These are phyloP conservation scores for Fusarium protoensiforme DNA, from an alignment of 2,329 filamentous ascomycete species.

Conservation along the genomic window DNA sequence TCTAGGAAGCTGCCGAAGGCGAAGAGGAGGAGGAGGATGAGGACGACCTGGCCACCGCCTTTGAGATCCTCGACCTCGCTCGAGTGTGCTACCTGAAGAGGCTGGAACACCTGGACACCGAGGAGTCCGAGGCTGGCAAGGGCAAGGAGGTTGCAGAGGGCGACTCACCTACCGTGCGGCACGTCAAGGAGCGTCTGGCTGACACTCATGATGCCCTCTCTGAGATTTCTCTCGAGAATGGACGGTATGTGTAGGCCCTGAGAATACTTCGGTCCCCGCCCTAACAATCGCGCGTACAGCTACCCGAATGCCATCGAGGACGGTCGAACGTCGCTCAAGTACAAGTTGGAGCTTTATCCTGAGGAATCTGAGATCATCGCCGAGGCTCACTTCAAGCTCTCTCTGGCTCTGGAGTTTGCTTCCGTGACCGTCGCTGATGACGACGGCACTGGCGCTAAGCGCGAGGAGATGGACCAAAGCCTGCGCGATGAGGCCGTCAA, in stretches of 20 bases:
- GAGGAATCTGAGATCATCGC: slow-evolving; percentile 87
- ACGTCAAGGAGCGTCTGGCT: slow-evolving; percentile 85
- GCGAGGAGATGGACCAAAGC: slow-evolving; percentile 70
- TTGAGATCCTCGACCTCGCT: slow-evolving; percentile 85
- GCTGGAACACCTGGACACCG: slow-evolving; percentile 54
- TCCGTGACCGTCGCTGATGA: slow-evolving; percentile 74
- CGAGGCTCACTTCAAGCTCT: slow-evolving; percentile 96
- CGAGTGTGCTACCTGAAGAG: slow-evolving; percentile 72
- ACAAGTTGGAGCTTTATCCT: slow-evolving; percentile 83
- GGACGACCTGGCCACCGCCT: slow-evolving; percentile 82
- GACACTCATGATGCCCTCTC: slow-evolving; percentile 95
- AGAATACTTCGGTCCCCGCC: neutral
- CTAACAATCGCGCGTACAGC: slow-evolving; percentile 49
- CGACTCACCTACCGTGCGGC: slow-evolving; percentile 58
- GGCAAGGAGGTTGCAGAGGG: slow-evolving; percentile 55
- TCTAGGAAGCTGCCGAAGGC: slow-evolving; percentile 49
- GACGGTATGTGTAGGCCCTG: slow-evolving; percentile 64
- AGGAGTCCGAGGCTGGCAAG: slow-evolving; percentile 52
- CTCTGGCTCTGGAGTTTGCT: slow-evolving; percentile 92
- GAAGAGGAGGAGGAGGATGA: slow-evolving; percentile 66
- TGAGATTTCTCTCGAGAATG: slow-evolving; percentile 97
- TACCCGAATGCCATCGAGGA: slow-evolving; percentile 91
- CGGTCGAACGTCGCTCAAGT: slow-evolving; percentile 78
- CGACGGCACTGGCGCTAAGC: slow-evolving; percentile 58
- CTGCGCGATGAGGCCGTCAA: slow-evolving; percentile 77